Conservation (phyloP, 75 land plant genomes). For the Pinus tabuliformis region DNA sequence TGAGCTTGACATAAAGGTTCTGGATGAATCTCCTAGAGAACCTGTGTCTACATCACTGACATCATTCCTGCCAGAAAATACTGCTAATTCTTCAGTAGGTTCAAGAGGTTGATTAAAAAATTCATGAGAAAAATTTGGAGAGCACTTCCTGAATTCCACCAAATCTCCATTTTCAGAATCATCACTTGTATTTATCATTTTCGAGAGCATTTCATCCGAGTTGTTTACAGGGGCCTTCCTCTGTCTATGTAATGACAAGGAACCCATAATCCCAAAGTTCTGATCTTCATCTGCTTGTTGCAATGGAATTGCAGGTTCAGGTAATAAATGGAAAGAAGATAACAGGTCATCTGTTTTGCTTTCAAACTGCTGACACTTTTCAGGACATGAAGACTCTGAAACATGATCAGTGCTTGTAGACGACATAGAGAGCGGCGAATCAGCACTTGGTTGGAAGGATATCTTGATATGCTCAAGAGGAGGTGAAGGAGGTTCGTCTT, state of each 20-base stretch:
- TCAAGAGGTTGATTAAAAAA: conserved; percentile 29
- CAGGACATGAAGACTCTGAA: conserved; percentile 35
- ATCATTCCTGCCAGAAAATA: conserved; percentile 10
- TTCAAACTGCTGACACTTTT: conserved; percentile 19
- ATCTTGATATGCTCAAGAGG: conserved; percentile 71
- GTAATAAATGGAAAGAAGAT: conserved; percentile 64
- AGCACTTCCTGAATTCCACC: conserved; percentile 42
- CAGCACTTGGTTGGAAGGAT: conserved; percentile 47
- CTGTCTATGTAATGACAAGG: conserved; percentile 4
- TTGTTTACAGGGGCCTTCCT: neutral
- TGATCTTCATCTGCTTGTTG: conserved; percentile 7
- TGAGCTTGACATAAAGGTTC: conserved; percentile 28
- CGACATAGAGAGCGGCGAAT: conserved; percentile 10
- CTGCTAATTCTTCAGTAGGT: conserved; percentile 19
- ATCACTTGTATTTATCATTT: neutral
- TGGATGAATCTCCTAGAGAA: conserved; percentile 27
- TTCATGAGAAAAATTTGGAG: conserved; percentile 40
- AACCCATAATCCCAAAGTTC: conserved; percentile 2
- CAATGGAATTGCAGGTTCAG: conserved; percentile 18
- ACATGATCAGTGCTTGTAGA: conserved; percentile 12
- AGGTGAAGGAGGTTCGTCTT: conserved; percentile 22
- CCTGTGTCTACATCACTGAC: conserved; percentile 20
- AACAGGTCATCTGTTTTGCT: conserved; percentile 21
- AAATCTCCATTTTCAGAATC: conserved; percentile 53
- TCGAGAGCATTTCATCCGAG: neutral